Evolutionary conservation across 2,329 filamentous ascomycete genomes (phyloP), one percentile per base, ranked within the genome.

Genomic region (Fusarium multiceps): DNA sequence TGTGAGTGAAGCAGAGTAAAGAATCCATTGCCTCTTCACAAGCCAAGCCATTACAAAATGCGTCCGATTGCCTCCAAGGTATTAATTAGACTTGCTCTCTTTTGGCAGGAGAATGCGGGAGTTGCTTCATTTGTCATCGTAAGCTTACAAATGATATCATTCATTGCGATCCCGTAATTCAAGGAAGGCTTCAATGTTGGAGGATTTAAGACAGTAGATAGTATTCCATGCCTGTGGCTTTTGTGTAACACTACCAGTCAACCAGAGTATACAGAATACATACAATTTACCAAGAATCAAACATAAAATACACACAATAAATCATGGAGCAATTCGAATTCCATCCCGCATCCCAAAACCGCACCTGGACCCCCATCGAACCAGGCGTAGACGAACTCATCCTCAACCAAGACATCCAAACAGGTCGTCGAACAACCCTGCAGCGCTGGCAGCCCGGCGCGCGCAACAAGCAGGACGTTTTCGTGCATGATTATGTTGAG

Each of bases 361-460:
- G 71, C 49, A 28, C 47, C 28, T 77, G 76, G 75, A 49, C 51
- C 10, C 43, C 74, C 14, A 68, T 80, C 32, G 76, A 76, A 7
- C 71, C 77, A 23, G 77, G 77, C 32, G 77, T 82, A 53, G 77
- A 78, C 63, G 78, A 81, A 57, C 70, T 81, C 61, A 42, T 77
- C 4, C 71, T 81, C 40, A 81, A 82, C 63, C 73, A 79, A 18
- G 71, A 78, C 34, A 56, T 61, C 5, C 37, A 68, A 27, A 74
- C 72, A 40, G 74, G 75, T n/a, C 72, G 75, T 37, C 73, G 67
- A 57, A 80, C 59, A 20, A 76, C 60, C 6, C 72, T 81, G 3
- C 79, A 82, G 63, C 79, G 79, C 67, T 82, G 78, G 75, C 75
- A 79, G 30, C 76, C 79, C 7, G 73, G 77, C 23, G 71, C 76